Percentiles rank a stretch among this genome's conserved stretches.
These are phyloP conservation scores for Cyphellophora attinorum DNA, from an alignment of 2,329 filamentous ascomycete species.

Conservation along the genomic window DNA sequence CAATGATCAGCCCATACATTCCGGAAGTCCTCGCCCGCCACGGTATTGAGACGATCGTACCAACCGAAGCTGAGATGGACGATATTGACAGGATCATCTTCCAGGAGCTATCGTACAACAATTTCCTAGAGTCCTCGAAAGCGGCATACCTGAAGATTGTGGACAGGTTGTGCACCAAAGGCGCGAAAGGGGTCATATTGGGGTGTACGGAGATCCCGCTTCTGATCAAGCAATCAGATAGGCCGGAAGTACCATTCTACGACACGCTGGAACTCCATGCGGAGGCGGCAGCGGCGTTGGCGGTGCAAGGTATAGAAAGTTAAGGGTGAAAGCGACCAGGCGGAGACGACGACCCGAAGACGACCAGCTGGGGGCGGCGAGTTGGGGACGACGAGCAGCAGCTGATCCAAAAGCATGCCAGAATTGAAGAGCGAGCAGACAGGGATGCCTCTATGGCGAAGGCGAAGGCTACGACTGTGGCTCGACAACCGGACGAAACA, in stretches of 20 bases:
- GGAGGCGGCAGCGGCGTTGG: neutral
- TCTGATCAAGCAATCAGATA: slow-evolving; percentile 2
- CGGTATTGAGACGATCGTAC: slow-evolving; percentile 8
- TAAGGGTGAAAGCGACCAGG: too few species aligned
- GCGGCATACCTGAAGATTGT: neutral
- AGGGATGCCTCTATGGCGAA: too few species aligned
- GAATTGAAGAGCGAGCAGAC: too few species aligned
- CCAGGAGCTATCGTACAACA: slow-evolving; percentile 1
- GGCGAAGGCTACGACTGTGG: too few species aligned
- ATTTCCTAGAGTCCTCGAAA: neutral
- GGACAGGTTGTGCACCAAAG: neutral
- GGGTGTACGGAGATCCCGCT: slow-evolving; percentile 6
- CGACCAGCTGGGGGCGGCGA: too few species aligned
- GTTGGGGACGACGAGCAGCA: too few species aligned
- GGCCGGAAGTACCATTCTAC: slow-evolving; percentile 3
- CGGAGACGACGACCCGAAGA: too few species aligned
- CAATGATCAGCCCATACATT: slow-evolving; percentile 1
- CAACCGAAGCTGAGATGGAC: slow-evolving; percentile 11
- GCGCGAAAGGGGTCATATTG: slow-evolving; percentile 6
- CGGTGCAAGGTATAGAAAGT: neutral
- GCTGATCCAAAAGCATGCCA: too few species aligned
- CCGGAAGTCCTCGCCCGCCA: neutral
- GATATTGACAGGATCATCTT: slow-evolving; percentile 6
- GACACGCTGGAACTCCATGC: slow-evolving; percentile 4
- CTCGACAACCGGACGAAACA: too few species aligned